These are phyloP conservation scores for Aspergillus sclerotiicarbonarius DNA, from an alignment of 495 filamentous ascomycete genomes.

Conservation along the genomic window DNA sequence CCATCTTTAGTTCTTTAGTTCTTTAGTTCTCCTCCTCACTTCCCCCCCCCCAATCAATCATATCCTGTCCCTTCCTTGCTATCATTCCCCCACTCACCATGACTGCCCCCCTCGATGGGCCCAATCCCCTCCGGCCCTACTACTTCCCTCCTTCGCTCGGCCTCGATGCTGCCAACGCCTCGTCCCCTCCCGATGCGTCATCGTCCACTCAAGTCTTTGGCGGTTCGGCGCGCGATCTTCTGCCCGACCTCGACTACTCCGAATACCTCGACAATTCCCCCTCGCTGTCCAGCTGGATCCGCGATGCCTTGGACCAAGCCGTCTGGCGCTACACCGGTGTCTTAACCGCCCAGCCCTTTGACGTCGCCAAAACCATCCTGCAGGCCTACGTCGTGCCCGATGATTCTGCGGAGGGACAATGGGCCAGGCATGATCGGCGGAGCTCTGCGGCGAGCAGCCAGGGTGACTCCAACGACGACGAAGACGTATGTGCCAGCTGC, in stretches of 20 bases:
- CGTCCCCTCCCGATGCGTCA: slow-evolving; percentile 44
- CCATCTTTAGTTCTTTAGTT: neutral
- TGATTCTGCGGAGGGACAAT: slow-evolving; percentile 30
- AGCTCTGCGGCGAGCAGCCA: slow-evolving; percentile 28
- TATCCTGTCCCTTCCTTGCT: slow-evolving; percentile 4
- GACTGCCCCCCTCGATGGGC: slow-evolving; percentile 54
- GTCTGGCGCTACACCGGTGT: slow-evolving; percentile 83
- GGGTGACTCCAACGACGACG: slow-evolving; percentile 32
- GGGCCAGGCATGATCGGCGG: slow-evolving; percentile 23
- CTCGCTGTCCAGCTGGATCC: slow-evolving; percentile 66
- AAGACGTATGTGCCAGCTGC: slow-evolving; percentile 23
- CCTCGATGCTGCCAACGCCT: slow-evolving; percentile 34
- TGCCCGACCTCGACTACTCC: slow-evolving; percentile 84
- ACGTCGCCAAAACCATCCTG: slow-evolving; percentile 90
- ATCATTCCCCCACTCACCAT: slow-evolving; percentile 25
- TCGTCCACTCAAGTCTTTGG: slow-evolving; percentile 51
- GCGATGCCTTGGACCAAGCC: slow-evolving; percentile 72
- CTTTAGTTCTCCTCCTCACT: slow-evolving; percentile 8
- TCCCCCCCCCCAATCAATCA: slow-evolving; percentile 12
- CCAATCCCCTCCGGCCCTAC: slow-evolving; percentile 92
- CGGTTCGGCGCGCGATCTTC: slow-evolving; percentile 76
- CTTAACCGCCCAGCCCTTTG: slow-evolving; percentile 89
- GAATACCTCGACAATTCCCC: slow-evolving; percentile 81
- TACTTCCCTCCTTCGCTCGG: slow-evolving; percentile 85
- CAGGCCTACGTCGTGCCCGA: slow-evolving; percentile 65